Evolutionary conservation across 768 basidiomycete genomes (phyloP), one percentile per base, ranked within the genome.

Genomic region (Hortiboletus campestris): DNA sequence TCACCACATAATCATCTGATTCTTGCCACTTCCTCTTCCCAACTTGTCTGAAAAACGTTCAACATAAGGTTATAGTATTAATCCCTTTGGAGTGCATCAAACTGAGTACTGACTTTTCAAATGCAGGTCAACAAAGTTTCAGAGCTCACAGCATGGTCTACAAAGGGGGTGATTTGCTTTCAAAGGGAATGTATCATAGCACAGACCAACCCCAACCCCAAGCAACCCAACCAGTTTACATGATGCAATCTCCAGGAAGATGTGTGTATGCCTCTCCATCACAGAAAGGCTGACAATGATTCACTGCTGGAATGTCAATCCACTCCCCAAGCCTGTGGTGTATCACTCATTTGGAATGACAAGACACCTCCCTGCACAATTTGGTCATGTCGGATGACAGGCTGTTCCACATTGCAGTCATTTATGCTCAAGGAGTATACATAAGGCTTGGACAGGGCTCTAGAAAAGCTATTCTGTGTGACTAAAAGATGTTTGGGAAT

Each of bases 281-380:
- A 28, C 25, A 10, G 6, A 31, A 31, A 31, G 3, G 22, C 20
- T 19, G 13, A 2, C 19, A 10, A 11, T 10, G 9, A 32, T 36
- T 58, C n/a, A 59, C 19, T 34, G 41, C 38, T 53, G 19, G 28
- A 46, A 13, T 25, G 34, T 44, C 40, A 49, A 46, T 9, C 13
- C 43, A n/a, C 28, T 63, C 16, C 76, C 81, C 82, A 84, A 0
- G 57, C 54, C 57, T 79, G 72, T 4, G 79, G 80, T 22, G 65
- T 66, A 5, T 74, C 75, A 46, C 78, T 83, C 88, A 91, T 89
- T 61, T 82, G 79, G 61, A 89, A 91, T 35, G 73, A 74, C 16
- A 91, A 67, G 9, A 77, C 68, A 0, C 81, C 85, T 0, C 88
- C 88, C 4, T 70, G 58, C 10, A 70, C 71, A n/a, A 90, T 79